Evolutionary conservation across 352 stramenopile genomes (phyloP).

Genomic region (Pythium oligandrum): DNA sequence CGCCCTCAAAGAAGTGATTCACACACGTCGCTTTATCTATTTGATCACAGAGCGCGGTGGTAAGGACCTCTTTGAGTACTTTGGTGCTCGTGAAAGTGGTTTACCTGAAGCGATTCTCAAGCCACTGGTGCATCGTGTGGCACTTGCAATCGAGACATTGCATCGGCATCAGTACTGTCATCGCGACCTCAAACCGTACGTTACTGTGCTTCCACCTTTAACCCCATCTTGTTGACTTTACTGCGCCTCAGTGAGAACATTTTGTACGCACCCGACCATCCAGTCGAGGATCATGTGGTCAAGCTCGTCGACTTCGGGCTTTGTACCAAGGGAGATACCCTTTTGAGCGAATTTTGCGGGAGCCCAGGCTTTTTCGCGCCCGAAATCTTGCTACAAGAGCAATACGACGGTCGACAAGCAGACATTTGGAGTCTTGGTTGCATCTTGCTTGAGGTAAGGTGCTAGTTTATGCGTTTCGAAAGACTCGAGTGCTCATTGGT

Average conservation of each 20-base stretch:
- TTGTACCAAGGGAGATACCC: constrained; percentile 44
- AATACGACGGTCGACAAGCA: constrained; percentile 68
- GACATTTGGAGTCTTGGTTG: constrained; percentile 86
- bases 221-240: not conserved
- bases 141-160: constrained; percentile 45
- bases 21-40: constrained; percentile 76
- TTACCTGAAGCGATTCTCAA: constrained; percentile 38
- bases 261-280: constrained; percentile 34
- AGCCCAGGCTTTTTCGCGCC: constrained; percentile 84
- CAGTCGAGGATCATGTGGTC: constrained; percentile 23
- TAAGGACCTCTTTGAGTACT: constrained; percentile 84
- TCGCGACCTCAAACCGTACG: constrained; percentile 72
- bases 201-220: not conserved
- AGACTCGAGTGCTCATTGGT: too few relatives aligned
- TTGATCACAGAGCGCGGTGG: constrained; percentile 77
- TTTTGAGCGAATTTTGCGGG: constrained; percentile 73
- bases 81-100: constrained; percentile 43
- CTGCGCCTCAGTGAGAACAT: constrained; percentile 54
- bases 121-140: constrained; percentile 37
- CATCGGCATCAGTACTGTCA: constrained; percentile 73
- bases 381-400: constrained; percentile 60
- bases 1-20: constrained; percentile 64
- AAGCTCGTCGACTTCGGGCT: constrained; percentile 85
- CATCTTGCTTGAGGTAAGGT: constrained; percentile 69
- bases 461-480: too few relatives aligned